Evolutionary conservation across 108 stramenopile species (phyloP), one percentile per base, ranked within the genome.

Genomic region (Cyclotella choctawhatcheeana): DNA sequence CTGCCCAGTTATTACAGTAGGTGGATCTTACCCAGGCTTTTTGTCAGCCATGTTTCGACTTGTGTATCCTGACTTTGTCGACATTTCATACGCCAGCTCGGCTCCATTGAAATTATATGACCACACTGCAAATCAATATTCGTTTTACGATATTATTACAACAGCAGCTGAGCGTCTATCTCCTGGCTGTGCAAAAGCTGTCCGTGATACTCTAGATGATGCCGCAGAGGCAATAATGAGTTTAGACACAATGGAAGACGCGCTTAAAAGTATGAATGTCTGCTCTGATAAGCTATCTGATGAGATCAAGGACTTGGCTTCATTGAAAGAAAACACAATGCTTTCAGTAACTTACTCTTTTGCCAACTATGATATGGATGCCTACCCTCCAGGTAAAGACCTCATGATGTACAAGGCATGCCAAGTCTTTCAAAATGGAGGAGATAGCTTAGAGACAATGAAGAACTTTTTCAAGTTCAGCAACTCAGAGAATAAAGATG

Each of bases 11-110:
- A 86, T 93, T 31, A 68, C 89, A 7, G 84, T 93, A 7, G 89
- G 92, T 14, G 92, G 82, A 30, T 86, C 85, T 27, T 90, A 90
- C 69, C 89, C 92, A 8, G 92, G 92, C 6, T 90, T 90, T 67
- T 59, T 93, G 13, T 71, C 81, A 29, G 85, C 85, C 70, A 85
- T 89, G 86, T 64, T 91, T 33, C 86, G 93, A 10, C 68, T 91
- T 18, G 71, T 67, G 34, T 74, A 83, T 67, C 83, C 89, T 3
- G 78, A 93, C 21, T 67, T 88, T 35, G 80, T 89, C 7, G 93
- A 93, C 59, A 83, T 84, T 0, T 59, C 86, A n/a, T 93, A 93
- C 52, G 86, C 88, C 1, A 54, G 77, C 24, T 79, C 82, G 56
- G 93, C 93, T 31, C 93, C 93, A 0, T 48, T 93, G 50, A 65